These are phyloP conservation scores for Nymphaea thermarum DNA, from an alignment of 164 flowering plant genomes.

Conservation along the genomic window DNA sequence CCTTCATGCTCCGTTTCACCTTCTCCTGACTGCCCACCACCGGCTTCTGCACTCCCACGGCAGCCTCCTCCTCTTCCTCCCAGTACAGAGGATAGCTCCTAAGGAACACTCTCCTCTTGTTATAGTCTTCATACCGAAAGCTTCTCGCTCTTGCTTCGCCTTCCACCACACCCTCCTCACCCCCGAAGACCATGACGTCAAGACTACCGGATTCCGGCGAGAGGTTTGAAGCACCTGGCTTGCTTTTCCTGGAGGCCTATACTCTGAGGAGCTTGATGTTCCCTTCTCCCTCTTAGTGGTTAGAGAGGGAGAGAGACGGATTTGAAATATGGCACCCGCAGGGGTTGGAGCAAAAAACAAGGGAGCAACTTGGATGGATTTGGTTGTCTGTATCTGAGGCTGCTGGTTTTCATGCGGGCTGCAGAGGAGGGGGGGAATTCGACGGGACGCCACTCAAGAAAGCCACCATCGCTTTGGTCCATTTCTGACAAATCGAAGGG, in stretches of 20 bases:
- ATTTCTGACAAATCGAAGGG: no score
- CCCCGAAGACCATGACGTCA: neutral
- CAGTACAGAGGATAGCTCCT: conserved; percentile 48
- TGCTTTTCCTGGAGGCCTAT: neutral
- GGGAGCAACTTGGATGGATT: neutral
- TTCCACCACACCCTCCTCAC: conserved; percentile 3
- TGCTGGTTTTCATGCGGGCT: neutral
- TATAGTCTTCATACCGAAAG: conserved; percentile 39
- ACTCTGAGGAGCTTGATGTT: neutral
- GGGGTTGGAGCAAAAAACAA: neutral
- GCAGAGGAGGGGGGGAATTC: neutral
- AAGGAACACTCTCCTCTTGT: conserved; percentile 31
- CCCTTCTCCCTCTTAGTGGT: neutral
- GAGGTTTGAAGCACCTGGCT: neutral
- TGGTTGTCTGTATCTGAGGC: neutral
- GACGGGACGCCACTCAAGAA: no score
- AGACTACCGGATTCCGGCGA: neutral
- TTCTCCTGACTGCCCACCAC: neutral
- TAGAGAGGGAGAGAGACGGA: neutral
- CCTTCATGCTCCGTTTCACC: conserved; percentile 13
- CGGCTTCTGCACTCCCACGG: neutral
- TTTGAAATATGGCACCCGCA: neutral
- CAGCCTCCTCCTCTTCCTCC: conserved; percentile 13
- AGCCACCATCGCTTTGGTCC: no score
- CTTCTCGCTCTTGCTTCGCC: conserved; percentile 16